These are phyloP conservation scores for Hymenoscyphus linearis DNA, from an alignment of 2,329 filamentous ascomycete genomes.

Conservation along the genomic window DNA sequence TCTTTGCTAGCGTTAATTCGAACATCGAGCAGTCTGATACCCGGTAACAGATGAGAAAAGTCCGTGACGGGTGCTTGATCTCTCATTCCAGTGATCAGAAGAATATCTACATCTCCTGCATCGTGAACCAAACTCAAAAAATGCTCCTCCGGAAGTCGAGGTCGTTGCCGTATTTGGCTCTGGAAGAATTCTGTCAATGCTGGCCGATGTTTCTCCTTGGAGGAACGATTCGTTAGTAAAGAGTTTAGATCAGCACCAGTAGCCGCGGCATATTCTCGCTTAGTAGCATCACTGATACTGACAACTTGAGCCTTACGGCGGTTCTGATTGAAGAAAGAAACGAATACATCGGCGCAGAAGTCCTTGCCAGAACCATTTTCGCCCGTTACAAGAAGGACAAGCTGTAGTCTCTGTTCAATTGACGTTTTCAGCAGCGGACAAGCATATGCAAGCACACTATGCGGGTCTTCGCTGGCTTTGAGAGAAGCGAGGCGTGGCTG, in stretches of 20 bases:
- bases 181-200: conserved; percentile 48
- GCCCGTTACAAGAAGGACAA: conserved; percentile 45
- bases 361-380: conserved; percentile 54
- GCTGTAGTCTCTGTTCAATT: conserved; percentile 36
- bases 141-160: conserved; percentile 39
- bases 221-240: conserved; percentile 48
- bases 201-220: conserved; percentile 56
- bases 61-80: conserved; percentile 51
- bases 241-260: conserved; percentile 43
- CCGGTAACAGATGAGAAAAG: conserved; percentile 50
- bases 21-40: conserved; percentile 49
- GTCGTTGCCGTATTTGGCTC: conserved; percentile 38
- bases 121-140: conserved; percentile 41
- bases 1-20: conserved; percentile 38
- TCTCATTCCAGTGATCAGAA: conserved; percentile 50
- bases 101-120: conserved; percentile 45
- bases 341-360: conserved; percentile 51
- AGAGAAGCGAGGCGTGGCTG: conserved; percentile 42
- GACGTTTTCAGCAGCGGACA: conserved; percentile 45
- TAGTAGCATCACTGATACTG: conserved; percentile 55
- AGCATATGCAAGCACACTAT: conserved; percentile 46
- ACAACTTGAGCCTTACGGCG: conserved; percentile 38
- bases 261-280: conserved; percentile 48
- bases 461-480: conserved; percentile 45
- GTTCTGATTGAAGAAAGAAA: conserved; percentile 35